Base-by-base conservation (phyloP, 2,329 filamentous ascomycete genomes). In the Paecilomyces variotii region DNA sequence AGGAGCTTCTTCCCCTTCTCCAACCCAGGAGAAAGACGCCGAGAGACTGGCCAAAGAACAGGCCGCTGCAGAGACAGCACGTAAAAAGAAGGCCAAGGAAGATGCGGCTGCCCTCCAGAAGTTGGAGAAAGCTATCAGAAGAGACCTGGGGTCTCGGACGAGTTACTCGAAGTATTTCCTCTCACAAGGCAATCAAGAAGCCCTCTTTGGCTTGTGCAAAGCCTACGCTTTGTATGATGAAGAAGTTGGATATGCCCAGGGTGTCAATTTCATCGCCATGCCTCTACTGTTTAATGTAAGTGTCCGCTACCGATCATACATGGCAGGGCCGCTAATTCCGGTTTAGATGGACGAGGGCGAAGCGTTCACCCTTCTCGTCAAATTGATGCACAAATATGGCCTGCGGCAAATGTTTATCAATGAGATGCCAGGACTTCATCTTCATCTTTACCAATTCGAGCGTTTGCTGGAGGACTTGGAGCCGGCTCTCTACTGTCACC, bases 201-300 rank as follows among this genome's bases (percentile, higher is more conserved):
- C 90, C 7, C 82, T 99, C 9, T 97, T 96, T 74, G 92, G 92
- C 39, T 85, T 99, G 35, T 99, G 94, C 79, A 99, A 97, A 75
- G 92, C 94, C 1, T 99, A 99, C 75, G 94, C 94, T 12, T 80
- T 99, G 30, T 97, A 92, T 66, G 94, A 99, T 68, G 91, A 96
- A 68, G 88, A 82, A 6, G 94, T 99, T 35, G 93, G 94, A 32
- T 99, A 99, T 73, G 93, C 95, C 0, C 94, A 99, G 74, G 94
- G 94, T 70, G 97, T 99, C 89, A 99, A 97, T 71, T 99, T 99
- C 69, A 85, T 99, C 60, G 89, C 91, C 54, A 97, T 97, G 91
- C 94, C 95, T 26, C 75, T 99, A 19, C 80, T 99, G 1, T 97
- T 99, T 78, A 97, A 97, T 72, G 87, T 89, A 77, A 80, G 86